Conservation (phyloP, 23 red algal species). For the Gracilariopsis chorda region DNA sequence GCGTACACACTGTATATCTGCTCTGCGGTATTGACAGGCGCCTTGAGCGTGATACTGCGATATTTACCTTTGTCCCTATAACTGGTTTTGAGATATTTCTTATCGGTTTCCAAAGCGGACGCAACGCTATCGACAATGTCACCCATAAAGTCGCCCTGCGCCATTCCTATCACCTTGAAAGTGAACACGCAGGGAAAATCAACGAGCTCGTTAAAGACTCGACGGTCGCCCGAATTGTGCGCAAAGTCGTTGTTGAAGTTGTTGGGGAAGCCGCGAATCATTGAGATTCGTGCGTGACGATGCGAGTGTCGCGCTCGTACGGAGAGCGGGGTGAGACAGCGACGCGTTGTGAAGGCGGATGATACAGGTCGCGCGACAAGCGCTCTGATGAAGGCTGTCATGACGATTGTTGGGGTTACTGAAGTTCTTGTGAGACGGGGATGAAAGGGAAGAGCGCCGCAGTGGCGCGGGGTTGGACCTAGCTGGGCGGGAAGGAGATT, state of each 20-base stretch:
- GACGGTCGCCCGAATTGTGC: constrained; percentile 40
- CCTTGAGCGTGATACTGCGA: constrained; percentile 79
- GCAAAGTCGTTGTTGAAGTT: constrained; percentile 55
- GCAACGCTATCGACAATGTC: constrained; percentile 85
- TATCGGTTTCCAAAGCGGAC: constrained; percentile 57
- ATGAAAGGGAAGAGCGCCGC: too few relatives aligned
- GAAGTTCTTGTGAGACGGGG: too few relatives aligned
- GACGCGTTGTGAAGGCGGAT: neutral
- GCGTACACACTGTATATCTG: constrained; percentile 95
- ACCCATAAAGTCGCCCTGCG: constrained; percentile 89
- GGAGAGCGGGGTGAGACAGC: neutral
- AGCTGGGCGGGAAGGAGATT: too few relatives aligned
- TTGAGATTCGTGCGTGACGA: constrained; percentile 16
- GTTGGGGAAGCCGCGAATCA: constrained; percentile 93
- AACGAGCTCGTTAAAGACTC: constrained; percentile 87
- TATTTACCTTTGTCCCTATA: constrained; percentile 76
- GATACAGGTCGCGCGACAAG: neutral
- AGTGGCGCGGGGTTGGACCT: too few relatives aligned
- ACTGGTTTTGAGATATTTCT: constrained; percentile 49
- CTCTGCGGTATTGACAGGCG: constrained; percentile 79
- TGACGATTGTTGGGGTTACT: neutral
- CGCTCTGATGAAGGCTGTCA: constrained; percentile 36
- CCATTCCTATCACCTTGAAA: constrained; percentile 95
- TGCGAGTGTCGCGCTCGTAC: neutral
- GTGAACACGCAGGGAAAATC: constrained; percentile 93